Base-by-base conservation (phyloP, 2,329 filamentous ascomycete genomes). In the Diaporthe longicolla region DNA sequence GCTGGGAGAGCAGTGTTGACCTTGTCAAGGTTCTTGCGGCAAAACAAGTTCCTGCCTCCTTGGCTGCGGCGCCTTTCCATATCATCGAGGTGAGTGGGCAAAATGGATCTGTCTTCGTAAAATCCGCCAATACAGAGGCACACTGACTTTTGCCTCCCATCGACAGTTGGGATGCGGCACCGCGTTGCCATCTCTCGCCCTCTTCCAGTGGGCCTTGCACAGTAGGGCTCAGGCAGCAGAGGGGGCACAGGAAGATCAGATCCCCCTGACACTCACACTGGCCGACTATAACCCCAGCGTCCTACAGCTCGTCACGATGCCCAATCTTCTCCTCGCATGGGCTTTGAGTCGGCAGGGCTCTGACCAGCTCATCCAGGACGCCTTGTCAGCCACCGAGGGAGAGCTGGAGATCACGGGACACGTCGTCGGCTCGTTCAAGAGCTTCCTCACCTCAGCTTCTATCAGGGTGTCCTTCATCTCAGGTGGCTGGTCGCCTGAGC, bases 1-100 rank as follows among this genome's bases (percentile, higher is more conserved):
- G 93, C 79, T 97, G 94, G 94, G 94, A 97, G 84, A 95, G 94
- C 83, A 94, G 93, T 74, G 87, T 95, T 70, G 94, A 97, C 81
- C 86, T 97, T 24, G 93, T 94, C 68, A 93, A 91, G 80, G 90
- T 93, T n/a, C 82, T 92, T 40, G 86, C 87, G 0, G 79, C 81
- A 3, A 85, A 85, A 35, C 81, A 84, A 35, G 71, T 79, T 17
- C 82, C 84, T 65, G 77, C 83, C 24, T 74, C 81, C 4, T 52
- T 82, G 74, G 78, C 78, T 26, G 76, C 81, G 15, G 79, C 81
- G 37, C 82, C 85, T 0, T 81, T 85, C 68, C 84, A 85, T 48
- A 80, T 90, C 50, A 84, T 91, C 66, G 89, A 91, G 87, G 89
- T 91, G 83, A 79, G 87, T 76, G 70, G 72, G 45, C 78, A 71